A percentile compares a stretch with the other conserved stretches of the same genome.
Evolutionary conservation across 2,329 filamentous ascomycete species (phyloP).

Genomic region (Parastagonospora nodorum): DNA sequence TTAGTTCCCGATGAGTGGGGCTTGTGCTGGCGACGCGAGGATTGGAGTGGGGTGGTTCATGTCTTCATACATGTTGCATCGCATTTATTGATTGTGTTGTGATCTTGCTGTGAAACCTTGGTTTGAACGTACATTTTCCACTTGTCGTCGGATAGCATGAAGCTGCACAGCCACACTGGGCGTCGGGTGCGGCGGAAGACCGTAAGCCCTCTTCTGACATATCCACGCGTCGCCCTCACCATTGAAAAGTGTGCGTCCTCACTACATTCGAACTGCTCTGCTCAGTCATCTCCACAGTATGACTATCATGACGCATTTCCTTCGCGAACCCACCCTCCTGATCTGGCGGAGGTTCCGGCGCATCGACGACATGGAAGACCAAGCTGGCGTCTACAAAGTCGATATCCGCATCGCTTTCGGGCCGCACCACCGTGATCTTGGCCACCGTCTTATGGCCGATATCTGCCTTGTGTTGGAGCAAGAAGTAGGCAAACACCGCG

Average conservation of each 20-base stretch:
- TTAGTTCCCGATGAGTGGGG: no score
- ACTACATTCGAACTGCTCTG: neutral
- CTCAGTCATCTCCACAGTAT: neutral
- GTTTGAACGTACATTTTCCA: no score
- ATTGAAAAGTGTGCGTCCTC: no score
- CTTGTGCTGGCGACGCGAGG: no score
- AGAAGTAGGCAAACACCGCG: slow-evolving; percentile 26
- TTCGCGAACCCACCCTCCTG: neutral
- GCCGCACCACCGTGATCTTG: slow-evolving; percentile 16
- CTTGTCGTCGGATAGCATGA: no score
- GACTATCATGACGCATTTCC: neutral
- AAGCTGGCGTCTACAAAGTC: slow-evolving; percentile 18
- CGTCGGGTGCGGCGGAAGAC: neutral
- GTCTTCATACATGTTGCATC: no score
- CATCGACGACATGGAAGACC: slow-evolving; percentile 17
- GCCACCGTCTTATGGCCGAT: slow-evolving; percentile 22
- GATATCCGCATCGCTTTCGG: slow-evolving; percentile 13
- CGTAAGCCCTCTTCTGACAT: no score
- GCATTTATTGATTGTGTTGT: no score
- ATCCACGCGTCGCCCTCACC: no score
- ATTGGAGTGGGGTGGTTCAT: no score
- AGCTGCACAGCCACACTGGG: no score
- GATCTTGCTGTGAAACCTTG: no score
- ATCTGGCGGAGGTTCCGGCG: neutral
- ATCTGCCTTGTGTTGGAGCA: slow-evolving; percentile 24